Evolutionary conservation across 2,329 filamentous ascomycete species (phyloP), one percentile per base, ranked within the genome.

Genomic region (Penicillium sp.): DNA sequence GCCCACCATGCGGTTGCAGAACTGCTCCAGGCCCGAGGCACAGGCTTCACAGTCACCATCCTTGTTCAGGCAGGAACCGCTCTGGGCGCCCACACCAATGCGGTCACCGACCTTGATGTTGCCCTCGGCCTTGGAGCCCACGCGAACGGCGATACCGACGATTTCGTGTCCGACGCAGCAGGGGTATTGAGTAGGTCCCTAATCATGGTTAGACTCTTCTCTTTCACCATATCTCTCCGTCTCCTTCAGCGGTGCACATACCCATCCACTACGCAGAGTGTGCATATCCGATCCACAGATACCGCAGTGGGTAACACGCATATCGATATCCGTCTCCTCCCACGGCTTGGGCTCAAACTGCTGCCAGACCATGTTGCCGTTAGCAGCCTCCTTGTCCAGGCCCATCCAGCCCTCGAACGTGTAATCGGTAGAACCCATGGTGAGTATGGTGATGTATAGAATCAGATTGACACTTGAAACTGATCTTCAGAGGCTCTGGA

Each of bases 131-230:
- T 74, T 56, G 42, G 75, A 77, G 42, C 84, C 84, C 22, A 86
- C 81, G 15, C 80, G 79, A 20, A 85, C 80, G 6, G 78, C 82
- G 2, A 73, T 79, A 53, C 85, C 85, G 51, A 87, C 81, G 26
- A 88, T 85, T 65, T 88, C 85, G 68, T 88, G 85, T 41, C 85
- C 85, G 33, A 86, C 83, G 49, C 81, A 82, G 42, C 82, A 70
- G 22, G 75, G 75, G 60, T 76, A 77, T 5, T 54, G 48, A 15
- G 69, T 67, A 27, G 67, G 67, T 1, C 69, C 67, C 70, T 72
- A 22, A n/a, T 15, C 2, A 29, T 14, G 9, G 12, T 48, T 48
- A 48, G 27, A 4, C 2, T 11, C 27, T 18, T 4, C 14, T 14
- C 26, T 46, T 20, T 6, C 15, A 33, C 12, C 5, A 9, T 20